Evolutionary conservation across 441 rosid genomes (phyloP), one percentile per base, ranked within the genome.

Genomic region (Aquilaria agallochum): DNA sequence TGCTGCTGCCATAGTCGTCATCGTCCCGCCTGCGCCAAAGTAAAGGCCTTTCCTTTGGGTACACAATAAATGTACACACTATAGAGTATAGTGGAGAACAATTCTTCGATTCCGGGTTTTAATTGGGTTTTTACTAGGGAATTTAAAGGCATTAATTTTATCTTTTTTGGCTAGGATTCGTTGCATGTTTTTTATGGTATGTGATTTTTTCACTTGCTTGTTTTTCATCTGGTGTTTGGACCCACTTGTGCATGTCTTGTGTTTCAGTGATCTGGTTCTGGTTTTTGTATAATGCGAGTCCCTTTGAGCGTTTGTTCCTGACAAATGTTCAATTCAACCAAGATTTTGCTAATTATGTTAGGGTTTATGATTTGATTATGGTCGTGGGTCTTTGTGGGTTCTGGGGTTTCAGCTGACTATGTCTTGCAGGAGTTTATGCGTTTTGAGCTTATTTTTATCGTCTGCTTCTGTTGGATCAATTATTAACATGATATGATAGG

Each of bases 171-270:
- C 74, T 74, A 36, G 69, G 44, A 20, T 40, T 52, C 1, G 45
- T 14, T 59, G 15, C 50, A n/a, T 62, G 50, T 65, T 12, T 14
- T 59, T 12, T 32, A n/a, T 62, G 50, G 65, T 60, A 30, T 46
- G 11, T 44, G 53, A 33, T 53, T 54, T 33, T 56, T 20, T 50
- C 49, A 53, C 42, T 49, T 31, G 44, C 40, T 31, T 56, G 53
- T 73, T 72, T 60, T 71, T 73, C 70, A 74, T 81, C 71, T 76
- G 77, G 63, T 56, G 42, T 67, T 53, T 71, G 74, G 87, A 78
- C 89, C 91, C 79, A 79, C 77, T 66, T 68, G 63, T 36, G 42
- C 74, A 47, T 67, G 78, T 48, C 32, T 10, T 54, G 45, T 36
- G 10, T 30, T 30, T 42, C 66, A 64, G 55, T 71, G 42, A 33